These are phyloP conservation scores for Hydrangea macrophylla DNA, from an alignment of 148 eudicot genomes.

Conservation along the genomic window DNA sequence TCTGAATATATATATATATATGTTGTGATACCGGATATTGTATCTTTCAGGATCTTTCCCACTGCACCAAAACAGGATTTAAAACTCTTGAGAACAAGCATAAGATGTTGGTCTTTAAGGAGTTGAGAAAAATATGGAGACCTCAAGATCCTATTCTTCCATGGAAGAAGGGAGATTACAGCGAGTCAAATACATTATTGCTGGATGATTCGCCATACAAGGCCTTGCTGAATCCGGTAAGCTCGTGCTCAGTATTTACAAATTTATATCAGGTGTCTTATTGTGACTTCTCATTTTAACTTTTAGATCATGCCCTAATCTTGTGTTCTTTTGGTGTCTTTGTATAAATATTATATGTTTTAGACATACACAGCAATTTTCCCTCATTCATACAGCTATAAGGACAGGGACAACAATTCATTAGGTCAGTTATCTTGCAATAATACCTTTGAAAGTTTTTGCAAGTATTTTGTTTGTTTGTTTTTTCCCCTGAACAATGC, in stretches of 20 bases:
- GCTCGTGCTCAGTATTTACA: slow-evolving; percentile 20
- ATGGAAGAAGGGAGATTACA: slow-evolving; percentile 66
- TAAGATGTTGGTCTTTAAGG: slow-evolving; percentile 81
- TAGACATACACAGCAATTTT: slow-evolving; percentile 80
- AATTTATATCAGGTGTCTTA: not conserved
- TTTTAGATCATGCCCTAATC: not conserved
- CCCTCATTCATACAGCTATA: slow-evolving; percentile 61
- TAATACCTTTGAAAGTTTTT: not conserved
- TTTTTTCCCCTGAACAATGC: too few relatives aligned
- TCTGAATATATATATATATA: too few relatives aligned
- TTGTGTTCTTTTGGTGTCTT: slow-evolving; percentile 5
- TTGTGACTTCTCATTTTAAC: not conserved
- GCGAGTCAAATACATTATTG: slow-evolving; percentile 77
- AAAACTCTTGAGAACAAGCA: slow-evolving; percentile 74
- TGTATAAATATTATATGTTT: not conserved
- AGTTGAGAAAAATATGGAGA: slow-evolving; percentile 78
- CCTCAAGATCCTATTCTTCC: slow-evolving; percentile 39
- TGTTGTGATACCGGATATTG: not conserved
- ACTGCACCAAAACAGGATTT: slow-evolving; percentile 70
- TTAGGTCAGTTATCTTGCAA: slow-evolving; percentile 49
- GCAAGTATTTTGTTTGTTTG: too few relatives aligned
- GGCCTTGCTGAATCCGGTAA: slow-evolving; percentile 91
- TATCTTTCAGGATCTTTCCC: slow-evolving; percentile 62
- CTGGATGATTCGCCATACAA: slow-evolving; percentile 98
- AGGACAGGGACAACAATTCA: slow-evolving; percentile 53